Percentiles rank a stretch among this genome's conserved stretches.
Evolutionary conservation across 2,329 filamentous ascomycete genomes (phyloP).

Genomic region (Pseudocercospora macadamiae): DNA sequence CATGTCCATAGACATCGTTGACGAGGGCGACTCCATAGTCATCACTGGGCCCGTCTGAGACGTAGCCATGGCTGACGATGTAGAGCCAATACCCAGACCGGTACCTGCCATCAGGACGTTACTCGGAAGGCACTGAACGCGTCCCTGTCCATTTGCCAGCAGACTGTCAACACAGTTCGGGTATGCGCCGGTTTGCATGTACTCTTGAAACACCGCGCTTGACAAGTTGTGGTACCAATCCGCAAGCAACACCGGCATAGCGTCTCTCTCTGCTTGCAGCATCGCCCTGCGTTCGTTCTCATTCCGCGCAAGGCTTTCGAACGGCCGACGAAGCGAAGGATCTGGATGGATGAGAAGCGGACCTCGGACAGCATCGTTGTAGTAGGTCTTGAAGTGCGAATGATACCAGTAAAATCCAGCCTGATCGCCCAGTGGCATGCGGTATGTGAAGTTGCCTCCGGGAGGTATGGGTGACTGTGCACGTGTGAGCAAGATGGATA

Average conservation of each 20-base stretch:
- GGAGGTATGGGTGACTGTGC: conserved; percentile 24
- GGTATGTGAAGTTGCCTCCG: conserved; percentile 22
- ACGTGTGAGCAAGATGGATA: not conserved
- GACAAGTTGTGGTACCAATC: conserved; percentile 24
- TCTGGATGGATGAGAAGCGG: conserved; percentile 24
- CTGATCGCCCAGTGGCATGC: conserved; percentile 24
- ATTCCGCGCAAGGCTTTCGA: conserved; percentile 15
- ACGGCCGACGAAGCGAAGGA: conserved; percentile 21
- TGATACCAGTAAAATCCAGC: conserved; percentile 26
- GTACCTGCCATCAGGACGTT: not conserved
- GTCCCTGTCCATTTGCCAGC: not conserved
- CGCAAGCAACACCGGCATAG: conserved; percentile 20
- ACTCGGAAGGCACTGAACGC: not conserved
- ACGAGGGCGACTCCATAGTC: too few species aligned
- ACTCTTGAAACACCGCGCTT: not conserved
- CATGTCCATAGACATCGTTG: too few species aligned
- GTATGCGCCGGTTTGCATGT: not conserved
- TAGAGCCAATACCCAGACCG: not conserved
- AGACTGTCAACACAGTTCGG: not conserved
- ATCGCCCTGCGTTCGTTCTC: conserved; percentile 18
- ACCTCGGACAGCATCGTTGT: conserved; percentile 24
- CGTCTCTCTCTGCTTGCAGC: conserved; percentile 16
- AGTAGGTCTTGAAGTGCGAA: conserved; percentile 24
- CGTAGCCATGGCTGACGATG: too few species aligned
- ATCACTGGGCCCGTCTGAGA: too few species aligned